Evolutionary conservation across 805 yeast species (phyloP).

Genomic region (Ogataea pilisensis): DNA sequence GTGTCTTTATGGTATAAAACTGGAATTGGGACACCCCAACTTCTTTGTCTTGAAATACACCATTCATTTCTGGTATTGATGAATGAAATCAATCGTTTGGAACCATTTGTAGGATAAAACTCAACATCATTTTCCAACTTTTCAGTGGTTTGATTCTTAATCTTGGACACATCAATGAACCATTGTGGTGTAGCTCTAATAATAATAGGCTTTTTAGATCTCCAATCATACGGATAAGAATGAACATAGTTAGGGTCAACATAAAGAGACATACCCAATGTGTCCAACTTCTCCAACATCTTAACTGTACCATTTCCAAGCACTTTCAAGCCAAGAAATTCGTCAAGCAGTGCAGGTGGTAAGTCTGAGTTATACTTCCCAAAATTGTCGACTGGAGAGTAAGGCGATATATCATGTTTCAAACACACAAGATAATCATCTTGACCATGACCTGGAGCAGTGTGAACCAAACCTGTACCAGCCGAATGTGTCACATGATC

Average conservation of each 20-base stretch:
- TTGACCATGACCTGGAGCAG: constrained; percentile 97
- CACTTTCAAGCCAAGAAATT: constrained; percentile 55
- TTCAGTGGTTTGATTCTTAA: constrained; percentile 57
- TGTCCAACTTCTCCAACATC: constrained; percentile 42
- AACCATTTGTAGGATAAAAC: constrained; percentile 73
- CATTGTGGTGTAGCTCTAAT: constrained; percentile 96
- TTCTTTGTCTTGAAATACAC: constrained; percentile 96
- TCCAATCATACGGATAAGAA: constrained; percentile 96
- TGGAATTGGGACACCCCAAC: constrained; percentile 98
- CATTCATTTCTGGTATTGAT: constrained; percentile 81
- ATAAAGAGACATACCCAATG: constrained; percentile 43
- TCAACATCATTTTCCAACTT: constrained; percentile 54
- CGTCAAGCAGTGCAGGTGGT: constrained; percentile 36
- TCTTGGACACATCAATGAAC: constrained; percentile 81
- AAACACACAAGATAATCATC: constrained; percentile 82
- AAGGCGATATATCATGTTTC: constrained; percentile 49
- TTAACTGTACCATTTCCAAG: constrained; percentile 51
- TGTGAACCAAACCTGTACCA: constrained; percentile 96
- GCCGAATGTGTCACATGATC: constrained; percentile 74
- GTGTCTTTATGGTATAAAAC: constrained; percentile 61
- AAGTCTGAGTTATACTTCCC: constrained; percentile 63
- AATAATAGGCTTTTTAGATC: constrained; percentile 92
- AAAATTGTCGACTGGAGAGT: constrained; percentile 72
- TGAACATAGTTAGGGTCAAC: constrained; percentile 55
- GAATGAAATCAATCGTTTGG: constrained; percentile 66